Percentiles rank a stretch among this genome's conserved stretches.
These are phyloP conservation scores for Hura crepitans DNA, from an alignment of 441 rosid genomes.

Conservation along the genomic window DNA sequence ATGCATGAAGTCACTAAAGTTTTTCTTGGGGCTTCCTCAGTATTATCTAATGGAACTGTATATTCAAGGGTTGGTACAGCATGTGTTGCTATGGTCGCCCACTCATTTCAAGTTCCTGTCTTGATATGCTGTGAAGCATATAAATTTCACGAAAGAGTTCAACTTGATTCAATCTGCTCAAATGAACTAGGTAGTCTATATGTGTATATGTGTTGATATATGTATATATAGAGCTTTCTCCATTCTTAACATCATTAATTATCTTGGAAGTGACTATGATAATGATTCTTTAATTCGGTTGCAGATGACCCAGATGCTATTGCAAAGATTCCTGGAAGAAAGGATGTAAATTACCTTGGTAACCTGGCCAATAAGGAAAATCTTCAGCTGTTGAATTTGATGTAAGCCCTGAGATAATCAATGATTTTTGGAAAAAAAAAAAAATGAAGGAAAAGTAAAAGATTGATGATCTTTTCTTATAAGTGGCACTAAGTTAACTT, in stretches of 20 bases:
- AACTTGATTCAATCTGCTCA: slow-evolving; percentile 91
- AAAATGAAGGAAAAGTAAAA: neutral
- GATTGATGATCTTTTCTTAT: neutral
- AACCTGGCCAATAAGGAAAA: slow-evolving; percentile 50
- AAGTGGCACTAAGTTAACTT: neutral
- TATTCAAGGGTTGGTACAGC: slow-evolving; percentile 97
- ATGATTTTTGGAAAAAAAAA: neutral
- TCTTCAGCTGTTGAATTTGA: slow-evolving; percentile 71
- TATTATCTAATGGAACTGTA: slow-evolving; percentile 87
- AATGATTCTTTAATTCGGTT: slow-evolving; percentile 15
- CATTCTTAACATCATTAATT: neutral
- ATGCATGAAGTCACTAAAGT: slow-evolving; percentile 93
- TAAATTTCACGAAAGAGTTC: slow-evolving; percentile 94
- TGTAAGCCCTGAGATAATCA: slow-evolving; percentile 41
- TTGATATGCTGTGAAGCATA: slow-evolving; percentile 93
- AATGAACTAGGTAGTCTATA: slow-evolving; percentile 71
- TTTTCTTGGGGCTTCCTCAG: slow-evolving; percentile 86
- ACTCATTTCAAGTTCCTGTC: slow-evolving; percentile 73
- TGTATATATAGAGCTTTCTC: neutral
- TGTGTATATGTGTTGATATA: too few relatives aligned
- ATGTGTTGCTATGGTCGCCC: slow-evolving; percentile 94
- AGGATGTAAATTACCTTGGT: slow-evolving; percentile 52
- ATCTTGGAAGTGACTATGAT: slow-evolving; percentile 2
- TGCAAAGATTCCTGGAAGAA: slow-evolving; percentile 61
- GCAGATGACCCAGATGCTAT: slow-evolving; percentile 88